Evolutionary conservation across 768 basidiomycete genomes (phyloP).

Genomic region (Chalciporus piperatus): DNA sequence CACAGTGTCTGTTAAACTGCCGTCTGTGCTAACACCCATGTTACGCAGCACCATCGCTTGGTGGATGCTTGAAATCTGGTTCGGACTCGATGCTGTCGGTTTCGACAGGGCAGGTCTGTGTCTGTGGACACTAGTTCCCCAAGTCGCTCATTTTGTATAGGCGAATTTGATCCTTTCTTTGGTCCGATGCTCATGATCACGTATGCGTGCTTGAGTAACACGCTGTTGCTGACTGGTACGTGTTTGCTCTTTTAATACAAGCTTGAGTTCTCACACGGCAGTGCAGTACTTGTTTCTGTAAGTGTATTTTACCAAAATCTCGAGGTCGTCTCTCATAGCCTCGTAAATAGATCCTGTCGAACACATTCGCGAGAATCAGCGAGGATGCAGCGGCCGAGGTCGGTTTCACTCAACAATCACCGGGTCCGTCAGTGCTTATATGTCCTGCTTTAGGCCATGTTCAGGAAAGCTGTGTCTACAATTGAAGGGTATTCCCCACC

Average conservation of each 20-base stretch:
- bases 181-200: slow-evolving; percentile 90
- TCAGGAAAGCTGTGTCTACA: slow-evolving; percentile 88
- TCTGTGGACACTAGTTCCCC: neutral
- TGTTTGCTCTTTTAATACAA: slow-evolving; percentile 9
- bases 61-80: slow-evolving; percentile 95
- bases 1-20: neutral
- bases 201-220: slow-evolving; percentile 92
- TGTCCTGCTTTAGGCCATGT: slow-evolving; percentile 69
- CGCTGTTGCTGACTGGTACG: slow-evolving; percentile 84
- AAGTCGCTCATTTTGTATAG: slow-evolving; percentile 33
- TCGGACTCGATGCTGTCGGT: slow-evolving; percentile 92
- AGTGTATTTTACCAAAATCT: slow-evolving; percentile 21
- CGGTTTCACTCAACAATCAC: slow-evolving; percentile 2
- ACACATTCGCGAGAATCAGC: slow-evolving; percentile 92
- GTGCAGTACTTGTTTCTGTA: slow-evolving; percentile 76
- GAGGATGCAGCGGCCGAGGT: slow-evolving; percentile 93
- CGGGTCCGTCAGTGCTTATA: neutral
- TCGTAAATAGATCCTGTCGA: slow-evolving; percentile 75
- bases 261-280: slow-evolving; percentile 7
- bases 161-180: slow-evolving; percentile 78
- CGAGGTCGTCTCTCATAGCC: neutral
- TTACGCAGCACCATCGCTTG: slow-evolving; percentile 64
- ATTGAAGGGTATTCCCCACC: slow-evolving; percentile 75
- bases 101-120: slow-evolving; percentile 78
- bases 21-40: neutral